phyloP scores from a whole-genome alignment of 768 basidiomycete species.

The Gyrodon lividus region DNA sequence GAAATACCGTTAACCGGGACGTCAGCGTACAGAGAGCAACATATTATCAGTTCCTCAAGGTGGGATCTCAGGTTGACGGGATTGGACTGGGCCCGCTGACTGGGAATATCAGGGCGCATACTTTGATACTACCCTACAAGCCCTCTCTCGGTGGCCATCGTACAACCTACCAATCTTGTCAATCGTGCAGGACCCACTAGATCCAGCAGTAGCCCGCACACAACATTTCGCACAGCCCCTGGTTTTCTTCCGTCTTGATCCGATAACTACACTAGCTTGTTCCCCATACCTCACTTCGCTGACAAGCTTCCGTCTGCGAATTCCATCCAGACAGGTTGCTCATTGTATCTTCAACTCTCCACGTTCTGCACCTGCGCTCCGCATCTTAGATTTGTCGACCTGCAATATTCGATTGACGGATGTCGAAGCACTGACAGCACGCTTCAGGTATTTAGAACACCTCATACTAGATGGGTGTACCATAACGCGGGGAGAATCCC shows the following conservation, averaged over 20 bases:
- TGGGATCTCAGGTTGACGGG: slow-evolving; percentile 17
- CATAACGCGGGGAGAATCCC: slow-evolving; percentile 49
- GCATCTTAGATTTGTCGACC: slow-evolving; percentile 75
- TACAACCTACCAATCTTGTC: slow-evolving; percentile 47
- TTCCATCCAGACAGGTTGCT: slow-evolving; percentile 65
- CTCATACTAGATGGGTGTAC: slow-evolving; percentile 71
- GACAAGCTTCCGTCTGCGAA: slow-evolving; percentile 61
- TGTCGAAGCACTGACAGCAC: slow-evolving; percentile 51
- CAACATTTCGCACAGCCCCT: slow-evolving; percentile 78
- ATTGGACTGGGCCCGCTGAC: neutral
- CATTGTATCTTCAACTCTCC: slow-evolving; percentile 36
- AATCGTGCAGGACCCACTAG: slow-evolving; percentile 65
- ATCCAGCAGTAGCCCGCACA: slow-evolving; percentile 36
- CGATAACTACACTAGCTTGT: slow-evolving; percentile 46
- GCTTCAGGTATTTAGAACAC: slow-evolving; percentile 53
- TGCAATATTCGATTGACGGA: slow-evolving; percentile 55
- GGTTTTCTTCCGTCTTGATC: slow-evolving; percentile 74
- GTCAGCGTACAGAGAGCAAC: slow-evolving; percentile 65
- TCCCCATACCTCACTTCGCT: slow-evolving; percentile 45
- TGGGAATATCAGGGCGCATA: slow-evolving; percentile 62
- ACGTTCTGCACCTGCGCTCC: slow-evolving; percentile 42
- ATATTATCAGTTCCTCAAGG: slow-evolving; percentile 82
- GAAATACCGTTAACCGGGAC: slow-evolving; percentile 3
- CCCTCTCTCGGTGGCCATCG: slow-evolving; percentile 63
- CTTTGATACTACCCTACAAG: slow-evolving; percentile 70